phyloP scores from a whole-genome alignment of 305 asterid species.

The Fraxinus xanthoxyloides region DNA sequence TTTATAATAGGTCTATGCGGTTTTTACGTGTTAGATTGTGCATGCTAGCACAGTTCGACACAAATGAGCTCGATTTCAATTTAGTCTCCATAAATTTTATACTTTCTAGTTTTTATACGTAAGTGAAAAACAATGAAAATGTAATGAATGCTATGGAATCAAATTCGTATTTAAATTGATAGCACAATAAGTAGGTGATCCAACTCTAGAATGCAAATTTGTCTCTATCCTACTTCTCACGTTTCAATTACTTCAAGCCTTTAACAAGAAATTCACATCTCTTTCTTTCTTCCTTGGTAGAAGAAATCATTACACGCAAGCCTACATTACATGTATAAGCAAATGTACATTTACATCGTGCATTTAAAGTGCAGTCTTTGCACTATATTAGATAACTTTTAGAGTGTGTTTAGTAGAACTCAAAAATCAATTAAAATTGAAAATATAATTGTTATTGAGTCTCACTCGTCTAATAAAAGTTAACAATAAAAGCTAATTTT shows the following conservation, averaged over 20 bases:
- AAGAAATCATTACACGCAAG: not conserved
- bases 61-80: not conserved
- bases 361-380: not conserved
- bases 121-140: not conserved
- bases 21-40: not conserved
- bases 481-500: too few species aligned
- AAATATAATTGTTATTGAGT: too few species aligned
- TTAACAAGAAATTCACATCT: not conserved
- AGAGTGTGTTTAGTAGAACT: too few species aligned
- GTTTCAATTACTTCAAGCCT: not conserved
- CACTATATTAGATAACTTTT: not conserved
- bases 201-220: not conserved
- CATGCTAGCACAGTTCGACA: not conserved
- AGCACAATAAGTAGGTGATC: not conserved
- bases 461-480: too few species aligned
- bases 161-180: not conserved
- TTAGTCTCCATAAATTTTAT: not conserved
- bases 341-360: not conserved
- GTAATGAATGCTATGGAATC: not conserved
- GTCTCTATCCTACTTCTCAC: not conserved
- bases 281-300: not conserved
- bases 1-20: not conserved
- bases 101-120: not conserved
- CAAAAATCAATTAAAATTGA: too few species aligned
- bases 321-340: not conserved